A percentile compares a stretch with the other conserved stretches of the same genome.
phyloP scores from a whole-genome alignment of 345 rosid genomes.

The Eucalyptus erythrocorys region DNA sequence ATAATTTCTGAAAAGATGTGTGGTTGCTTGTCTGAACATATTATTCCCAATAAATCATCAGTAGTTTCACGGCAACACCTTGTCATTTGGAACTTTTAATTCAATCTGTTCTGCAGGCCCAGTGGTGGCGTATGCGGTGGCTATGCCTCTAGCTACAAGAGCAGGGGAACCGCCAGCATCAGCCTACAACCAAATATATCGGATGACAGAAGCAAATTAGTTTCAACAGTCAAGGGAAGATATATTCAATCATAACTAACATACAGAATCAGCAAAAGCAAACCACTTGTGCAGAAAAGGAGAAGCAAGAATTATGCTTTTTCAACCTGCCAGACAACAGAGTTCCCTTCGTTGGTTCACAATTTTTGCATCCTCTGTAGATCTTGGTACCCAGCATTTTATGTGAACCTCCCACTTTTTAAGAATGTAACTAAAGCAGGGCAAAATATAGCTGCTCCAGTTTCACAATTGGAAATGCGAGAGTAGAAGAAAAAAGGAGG shows the following conservation, averaged over 20 bases:
- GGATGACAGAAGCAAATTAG: not conserved
- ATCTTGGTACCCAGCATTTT: not conserved
- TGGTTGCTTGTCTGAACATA: not conserved
- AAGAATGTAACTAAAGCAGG: not conserved
- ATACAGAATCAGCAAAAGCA: not conserved
- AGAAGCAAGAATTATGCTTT: not conserved
- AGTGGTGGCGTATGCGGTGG: conserved; percentile 29
- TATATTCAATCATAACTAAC: not conserved
- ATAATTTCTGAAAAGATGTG: not conserved
- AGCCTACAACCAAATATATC: conserved; percentile 29
- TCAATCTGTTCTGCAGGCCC: conserved; percentile 58
- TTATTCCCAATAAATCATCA: not conserved
- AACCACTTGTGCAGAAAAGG: not conserved
- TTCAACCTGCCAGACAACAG: not conserved
- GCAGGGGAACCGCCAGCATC: conserved; percentile 94
- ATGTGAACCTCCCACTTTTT: not conserved
- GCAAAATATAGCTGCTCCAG: not conserved
- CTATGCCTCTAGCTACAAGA: conserved; percentile 72
- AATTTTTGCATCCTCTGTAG: not conserved
- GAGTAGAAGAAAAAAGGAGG: not conserved
- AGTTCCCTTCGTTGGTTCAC: not conserved
- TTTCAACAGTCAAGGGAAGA: not conserved
- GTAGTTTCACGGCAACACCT: conserved; percentile 24
- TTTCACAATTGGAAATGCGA: not conserved
- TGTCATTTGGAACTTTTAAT: conserved; percentile 88